These are phyloP conservation scores for Leccinellum rugosiceps DNA, from an alignment of 768 basidiomycete species.

Conservation along the genomic window DNA sequence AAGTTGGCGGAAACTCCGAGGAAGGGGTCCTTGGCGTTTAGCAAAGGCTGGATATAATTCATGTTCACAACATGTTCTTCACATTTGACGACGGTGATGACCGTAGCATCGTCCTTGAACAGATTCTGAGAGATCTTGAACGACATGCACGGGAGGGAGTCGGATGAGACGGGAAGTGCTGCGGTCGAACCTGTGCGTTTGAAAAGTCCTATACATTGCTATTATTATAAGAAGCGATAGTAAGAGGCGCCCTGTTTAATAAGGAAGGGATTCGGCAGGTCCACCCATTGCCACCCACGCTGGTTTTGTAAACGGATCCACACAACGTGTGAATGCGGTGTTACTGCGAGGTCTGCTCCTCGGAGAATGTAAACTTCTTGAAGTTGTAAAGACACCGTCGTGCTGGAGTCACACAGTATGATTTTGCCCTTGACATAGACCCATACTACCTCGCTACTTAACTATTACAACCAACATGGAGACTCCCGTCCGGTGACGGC, in stretches of 20 bases:
- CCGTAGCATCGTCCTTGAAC: conserved; percentile 6
- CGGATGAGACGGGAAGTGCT: not conserved
- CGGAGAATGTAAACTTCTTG: too few relatives aligned
- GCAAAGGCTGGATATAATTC: conserved; percentile 27
- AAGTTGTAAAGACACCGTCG: too few relatives aligned
- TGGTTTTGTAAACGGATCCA: not conserved
- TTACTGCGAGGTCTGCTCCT: conserved; percentile 63
- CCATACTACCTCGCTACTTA: too few relatives aligned
- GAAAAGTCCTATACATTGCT: not conserved
- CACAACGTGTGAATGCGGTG: conserved; percentile 41
- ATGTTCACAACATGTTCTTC: conserved; percentile 25
- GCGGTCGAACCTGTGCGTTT: not conserved
- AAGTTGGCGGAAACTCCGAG: conserved; percentile 46
- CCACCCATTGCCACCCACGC: not conserved
- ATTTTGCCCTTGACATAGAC: too few relatives aligned
- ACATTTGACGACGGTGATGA: conserved; percentile 29
- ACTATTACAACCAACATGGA: too few relatives aligned
- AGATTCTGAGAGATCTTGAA: not conserved
- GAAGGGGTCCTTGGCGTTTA: conserved; percentile 20
- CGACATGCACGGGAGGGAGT: conserved; percentile 8
- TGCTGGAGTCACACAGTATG: too few relatives aligned
- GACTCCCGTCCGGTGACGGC: too few relatives aligned
- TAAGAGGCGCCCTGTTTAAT: not conserved
- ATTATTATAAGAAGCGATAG: not conserved
- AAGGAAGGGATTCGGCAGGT: not conserved